Base-by-base conservation (phyloP, 495 filamentous ascomycete genomes). In the Margaritispora aquatica region DNA sequence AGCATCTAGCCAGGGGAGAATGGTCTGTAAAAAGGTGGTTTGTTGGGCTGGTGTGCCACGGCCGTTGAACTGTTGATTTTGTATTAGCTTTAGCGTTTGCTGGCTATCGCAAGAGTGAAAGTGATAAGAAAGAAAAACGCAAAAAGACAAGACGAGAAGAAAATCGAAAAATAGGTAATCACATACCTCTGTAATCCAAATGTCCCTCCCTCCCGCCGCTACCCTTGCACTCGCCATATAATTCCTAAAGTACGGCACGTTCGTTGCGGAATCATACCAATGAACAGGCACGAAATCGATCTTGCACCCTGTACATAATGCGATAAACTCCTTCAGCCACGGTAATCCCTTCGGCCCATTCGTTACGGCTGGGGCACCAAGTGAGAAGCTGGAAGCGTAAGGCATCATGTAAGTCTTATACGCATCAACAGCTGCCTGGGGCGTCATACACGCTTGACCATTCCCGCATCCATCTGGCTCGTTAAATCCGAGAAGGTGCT, bases 111-210 rank as follows among this genome's bases (percentile, higher is more conserved):
- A 34, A 13, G 5, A 5, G 29, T 5, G 29, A 34, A 5, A 34
- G 5, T 5, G 29, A 34, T 5, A 34, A 34, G 29, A 34, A 34
- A 13, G 13, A 34, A 13, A 34, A n/a, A n/a, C n/a, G n/a, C n/a
- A n/a, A n/a, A n/a, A n/a, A n/a, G n/a, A n/a, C n/a, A n/a, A n/a
- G 27, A 55, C 15, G 13, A 48, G 68, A 46, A 31, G 22, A 24
- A 44, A 81, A n/a, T n/a, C n/a, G n/a, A n/a, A n/a, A n/a, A n/a
- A n/a, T n/a, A n/a, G n/a, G n/a, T n/a, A n/a, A n/a, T 78, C n/a
- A 51, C 79, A 83, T 67, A 94, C 94, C 75, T 96, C 91, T 51
- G 89, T 90, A 55, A 94, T 73, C 86, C 88, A 94, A 63, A 94
- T 74, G 24, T 80, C 76, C 63, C 76, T 73, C 55, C 81, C 73